Conservation (phyloP, 176 grass and related monocot genomes). For the Carex scoparia region DNA sequence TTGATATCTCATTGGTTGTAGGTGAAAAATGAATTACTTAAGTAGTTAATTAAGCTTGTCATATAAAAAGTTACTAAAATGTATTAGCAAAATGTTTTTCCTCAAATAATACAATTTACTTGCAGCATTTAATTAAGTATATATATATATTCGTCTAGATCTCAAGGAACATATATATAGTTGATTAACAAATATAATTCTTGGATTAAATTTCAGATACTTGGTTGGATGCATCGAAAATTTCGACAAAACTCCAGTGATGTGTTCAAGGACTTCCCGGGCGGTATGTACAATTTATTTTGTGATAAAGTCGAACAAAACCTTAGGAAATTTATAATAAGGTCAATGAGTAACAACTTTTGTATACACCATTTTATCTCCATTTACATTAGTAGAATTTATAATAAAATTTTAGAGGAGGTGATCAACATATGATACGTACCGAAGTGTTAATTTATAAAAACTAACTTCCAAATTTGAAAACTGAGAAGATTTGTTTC, state of each 20-base stretch:
- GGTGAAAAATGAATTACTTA: not conserved
- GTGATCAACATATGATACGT: not conserved
- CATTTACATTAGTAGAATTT: not conserved
- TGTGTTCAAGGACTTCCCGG: slow-evolving; percentile 62
- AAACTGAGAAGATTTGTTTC: not conserved
- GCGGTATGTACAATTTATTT: slow-evolving; percentile 25
- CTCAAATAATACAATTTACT: not conserved
- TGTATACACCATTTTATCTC: not conserved
- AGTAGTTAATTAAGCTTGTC: not conserved
- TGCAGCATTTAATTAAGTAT: not conserved
- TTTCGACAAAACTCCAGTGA: slow-evolving; percentile 68
- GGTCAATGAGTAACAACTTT: not conserved
- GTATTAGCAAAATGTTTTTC: not conserved
- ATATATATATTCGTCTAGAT: not conserved
- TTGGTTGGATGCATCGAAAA: slow-evolving; percentile 97
- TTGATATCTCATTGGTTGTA: not conserved
- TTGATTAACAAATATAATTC: slow-evolving; percentile 3
- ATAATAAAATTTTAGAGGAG: not conserved
- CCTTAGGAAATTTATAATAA: not conserved
- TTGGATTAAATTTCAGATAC: slow-evolving; percentile 41
- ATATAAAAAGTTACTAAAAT: not conserved
- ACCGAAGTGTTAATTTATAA: not conserved
- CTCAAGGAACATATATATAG: not conserved
- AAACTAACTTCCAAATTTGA: not conserved
- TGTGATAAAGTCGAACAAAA: not conserved